Base-by-base conservation (phyloP, 176 grass and related monocot genomes). In the Ampelocalamus luodianensis region DNA sequence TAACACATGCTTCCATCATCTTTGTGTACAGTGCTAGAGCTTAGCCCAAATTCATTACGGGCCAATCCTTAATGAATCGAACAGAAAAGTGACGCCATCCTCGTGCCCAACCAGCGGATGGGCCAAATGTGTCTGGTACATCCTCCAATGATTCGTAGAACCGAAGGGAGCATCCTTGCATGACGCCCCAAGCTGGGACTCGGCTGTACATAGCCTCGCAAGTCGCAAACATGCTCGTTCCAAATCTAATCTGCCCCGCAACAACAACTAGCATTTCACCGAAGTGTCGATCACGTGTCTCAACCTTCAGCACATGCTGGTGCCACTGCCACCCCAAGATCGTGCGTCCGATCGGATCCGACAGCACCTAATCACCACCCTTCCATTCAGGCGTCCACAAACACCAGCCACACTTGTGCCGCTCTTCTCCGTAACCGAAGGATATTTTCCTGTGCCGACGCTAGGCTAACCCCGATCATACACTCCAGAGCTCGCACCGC, bases 241-340 rank as follows among this genome's bases (percentile, higher is more conserved):
- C 29, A 29, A 29, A 29, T n/a, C n/a, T n/a, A n/a, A n/a, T n/a
- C n/a, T n/a, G n/a, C n/a, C n/a, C n/a, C n/a, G n/a, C n/a, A n/a
- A 18, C 24, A 27, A 26, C 34, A 10, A 5, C 37, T 10, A 58
- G 44, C 20, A n/a, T n/a, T 22, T 10, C 43, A 34, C 61, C 53
- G 73, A 60, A 39, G 68, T 37, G 51, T 54, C 51, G 17, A 51
- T 16, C 14, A 69, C 27, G 68, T 77, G 72, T 38, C 56, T 72
- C 88, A 70, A 74, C 51, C 68, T 62, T 34, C 72, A 17, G 17
- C 71, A 36, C 26, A 15, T 12, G 44, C 44, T 43, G 54, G 18
- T 79, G 72, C 13, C 46, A 15, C 5, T n/a, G n/a, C n/a, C n/a
- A n/a, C n/a, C 40, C 59, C 51, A 85, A 58, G 23, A 77, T 68